These are phyloP conservation scores for Diaporthe capsici DNA, from an alignment of 2,329 filamentous ascomycete species.

Conservation along the genomic window DNA sequence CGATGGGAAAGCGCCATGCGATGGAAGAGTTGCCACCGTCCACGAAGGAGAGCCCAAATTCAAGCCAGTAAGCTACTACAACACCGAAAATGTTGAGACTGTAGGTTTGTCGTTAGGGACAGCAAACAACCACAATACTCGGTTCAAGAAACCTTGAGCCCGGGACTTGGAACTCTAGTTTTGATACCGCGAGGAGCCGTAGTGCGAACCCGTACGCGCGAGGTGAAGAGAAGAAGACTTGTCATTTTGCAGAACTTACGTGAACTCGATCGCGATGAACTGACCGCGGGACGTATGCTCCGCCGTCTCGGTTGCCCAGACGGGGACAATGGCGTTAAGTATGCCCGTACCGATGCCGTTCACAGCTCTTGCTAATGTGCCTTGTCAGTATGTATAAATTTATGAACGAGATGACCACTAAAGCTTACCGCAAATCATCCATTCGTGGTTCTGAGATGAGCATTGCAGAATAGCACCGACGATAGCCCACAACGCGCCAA, in stretches of 20 bases:
- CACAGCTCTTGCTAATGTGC: slow-evolving; percentile 63
- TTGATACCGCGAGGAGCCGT: background rate
- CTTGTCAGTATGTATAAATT: background rate
- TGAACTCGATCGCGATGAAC: slow-evolving; percentile 81
- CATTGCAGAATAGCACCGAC: slow-evolving; percentile 75
- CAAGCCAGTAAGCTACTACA: slow-evolving; percentile 73
- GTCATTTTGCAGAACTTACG: slow-evolving; percentile 45
- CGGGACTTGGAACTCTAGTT: background rate
- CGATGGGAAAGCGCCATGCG: slow-evolving; percentile 52
- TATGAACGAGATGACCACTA: background rate
- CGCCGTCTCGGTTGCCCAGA: slow-evolving; percentile 79
- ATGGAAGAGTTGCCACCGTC: slow-evolving; percentile 46
- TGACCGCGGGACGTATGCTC: slow-evolving; percentile 77
- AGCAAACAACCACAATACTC: no score
- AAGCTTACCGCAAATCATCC: slow-evolving; percentile 76
- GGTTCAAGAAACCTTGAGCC: background rate
- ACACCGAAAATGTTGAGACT: slow-evolving; percentile 78
- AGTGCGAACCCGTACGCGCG: background rate
- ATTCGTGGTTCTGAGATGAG: slow-evolving; percentile 74
- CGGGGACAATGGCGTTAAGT: slow-evolving; percentile 78
- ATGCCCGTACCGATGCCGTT: slow-evolving; percentile 79
- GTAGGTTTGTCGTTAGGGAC: background rate
- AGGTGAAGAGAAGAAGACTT: no score
- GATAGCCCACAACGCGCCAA: slow-evolving; percentile 70
- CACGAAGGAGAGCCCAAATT: slow-evolving; percentile 45